phyloP scores from a whole-genome alignment of 2,329 filamentous ascomycete species.

The Penicillium digitatum region DNA sequence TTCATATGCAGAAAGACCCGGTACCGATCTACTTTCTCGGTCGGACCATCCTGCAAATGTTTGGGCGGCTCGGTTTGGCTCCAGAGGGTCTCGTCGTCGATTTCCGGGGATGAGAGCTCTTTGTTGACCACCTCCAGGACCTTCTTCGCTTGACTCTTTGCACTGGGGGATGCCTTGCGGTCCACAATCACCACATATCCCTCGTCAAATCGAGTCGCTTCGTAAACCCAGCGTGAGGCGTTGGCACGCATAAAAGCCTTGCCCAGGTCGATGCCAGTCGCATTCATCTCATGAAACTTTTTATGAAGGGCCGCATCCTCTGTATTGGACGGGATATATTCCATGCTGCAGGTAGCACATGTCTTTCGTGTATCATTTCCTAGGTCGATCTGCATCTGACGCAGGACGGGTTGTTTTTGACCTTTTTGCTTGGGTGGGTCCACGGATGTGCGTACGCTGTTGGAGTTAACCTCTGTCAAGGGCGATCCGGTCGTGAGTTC shows the following conservation, averaged over 20 bases:
- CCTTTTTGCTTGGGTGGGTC: slow-evolving; percentile 37
- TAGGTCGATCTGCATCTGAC: slow-evolving; percentile 60
- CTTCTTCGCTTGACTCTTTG: slow-evolving; percentile 52
- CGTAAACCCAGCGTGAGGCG: slow-evolving; percentile 51
- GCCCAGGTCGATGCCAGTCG: slow-evolving; percentile 58
- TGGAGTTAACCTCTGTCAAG: slow-evolving; percentile 47
- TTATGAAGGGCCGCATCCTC: slow-evolving; percentile 62
- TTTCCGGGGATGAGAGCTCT: slow-evolving; percentile 59
- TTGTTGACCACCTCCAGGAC: slow-evolving; percentile 60
- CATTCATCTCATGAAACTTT: slow-evolving; percentile 61
- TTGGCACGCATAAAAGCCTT: slow-evolving; percentile 55
- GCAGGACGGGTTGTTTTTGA: slow-evolving; percentile 39
- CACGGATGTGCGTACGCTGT: slow-evolving; percentile 40
- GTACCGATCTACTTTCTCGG: slow-evolving; percentile 49
- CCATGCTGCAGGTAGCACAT: slow-evolving; percentile 62
- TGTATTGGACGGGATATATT: slow-evolving; percentile 59
- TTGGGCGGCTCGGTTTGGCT: slow-evolving; percentile 44
- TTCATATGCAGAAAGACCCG: slow-evolving; percentile 61
- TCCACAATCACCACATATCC: slow-evolving; percentile 58
- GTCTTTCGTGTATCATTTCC: slow-evolving; percentile 54
- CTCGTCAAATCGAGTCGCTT: slow-evolving; percentile 46
- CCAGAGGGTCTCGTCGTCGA: slow-evolving; percentile 57
- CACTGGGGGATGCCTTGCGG: slow-evolving; percentile 49
- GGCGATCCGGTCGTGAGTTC: slow-evolving; percentile 30
- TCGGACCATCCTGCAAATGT: slow-evolving; percentile 31